Evolutionary conservation across 805 yeast species (phyloP), one percentile per base, ranked within the genome.

Genomic region (Candida easanensis): DNA sequence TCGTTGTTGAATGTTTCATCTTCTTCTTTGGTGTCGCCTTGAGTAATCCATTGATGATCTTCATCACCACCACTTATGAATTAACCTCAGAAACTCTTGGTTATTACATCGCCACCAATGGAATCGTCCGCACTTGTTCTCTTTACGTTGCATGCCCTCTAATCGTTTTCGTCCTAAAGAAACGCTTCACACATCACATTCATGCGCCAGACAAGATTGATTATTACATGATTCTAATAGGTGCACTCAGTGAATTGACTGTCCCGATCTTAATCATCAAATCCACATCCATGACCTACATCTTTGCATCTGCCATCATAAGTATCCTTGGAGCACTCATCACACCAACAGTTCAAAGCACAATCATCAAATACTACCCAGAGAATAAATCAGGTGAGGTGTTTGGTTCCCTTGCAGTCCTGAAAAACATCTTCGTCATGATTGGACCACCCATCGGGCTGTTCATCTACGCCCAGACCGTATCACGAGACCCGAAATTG

Each of bases 361-460:
- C 84, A 1, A 62, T 83, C 10, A 69, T 80, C 41, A 85, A 85
- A 57, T 80, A 80, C 58, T 76, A 71, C 48, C 77, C 79, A 1
- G 77, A 77, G 32, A 70, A 73, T 14, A 73, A 73, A 48, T 70
- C 78, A 5, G 95, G 95, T 15, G 88, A 83, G 60, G 68, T 82
- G 15, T 84, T 82, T 63, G 89, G 91, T 9, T 88, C 83, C 0
- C 59, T 84, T 34, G 77, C 87, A 0, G 58, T 84, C 37, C 57
- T 82, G n/a, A 76, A 79, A 55, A 81, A 78, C 49, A 37, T 74
- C 0, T 60, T 74, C 4, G 61, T 66, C 45, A 63, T 82, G 46
- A 43, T 73, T 9, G 63, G 71, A 1, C 88, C 91, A 0, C 61
- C 79, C 5, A 15, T 66, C 0, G 59, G 76, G 25, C 60, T 82